A percentile compares a stretch with the other conserved stretches of the same genome.
Evolutionary conservation across 2,329 filamentous ascomycete genomes (phyloP).

Genomic region (Cladosporium sp.): DNA sequence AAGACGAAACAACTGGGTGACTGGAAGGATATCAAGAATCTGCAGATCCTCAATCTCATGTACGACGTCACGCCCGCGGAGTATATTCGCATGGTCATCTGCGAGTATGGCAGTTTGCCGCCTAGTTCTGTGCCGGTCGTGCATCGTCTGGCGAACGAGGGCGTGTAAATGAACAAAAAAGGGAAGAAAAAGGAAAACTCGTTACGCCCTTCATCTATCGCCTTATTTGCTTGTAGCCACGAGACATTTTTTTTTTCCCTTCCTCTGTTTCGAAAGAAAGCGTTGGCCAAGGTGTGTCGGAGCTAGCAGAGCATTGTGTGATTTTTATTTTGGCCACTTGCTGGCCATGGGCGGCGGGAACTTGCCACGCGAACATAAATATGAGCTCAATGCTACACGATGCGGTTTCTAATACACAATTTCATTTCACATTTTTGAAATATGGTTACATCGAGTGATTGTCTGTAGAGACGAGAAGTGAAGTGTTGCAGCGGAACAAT

Average conservation of each 20-base stretch:
- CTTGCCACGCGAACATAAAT: too few relatives aligned
- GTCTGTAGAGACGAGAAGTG: neutral
- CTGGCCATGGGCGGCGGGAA: too few relatives aligned
- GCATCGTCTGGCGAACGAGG: conserved; percentile 47
- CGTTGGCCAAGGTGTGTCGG: too few relatives aligned
- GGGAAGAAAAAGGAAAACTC: too few relatives aligned
- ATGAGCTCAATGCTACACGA: too few relatives aligned
- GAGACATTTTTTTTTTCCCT: too few relatives aligned
- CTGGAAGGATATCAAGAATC: conserved; percentile 55
- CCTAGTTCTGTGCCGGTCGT: conserved; percentile 79
- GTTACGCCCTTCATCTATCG: neutral
- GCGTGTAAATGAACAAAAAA: conserved; percentile 15
- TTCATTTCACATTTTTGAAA: neutral
- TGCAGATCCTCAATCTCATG: conserved; percentile 69
- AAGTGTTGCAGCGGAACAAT: too few relatives aligned
- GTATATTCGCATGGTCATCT: conserved; percentile 83
- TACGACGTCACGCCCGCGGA: conserved; percentile 89
- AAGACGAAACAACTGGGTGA: conserved; percentile 38
- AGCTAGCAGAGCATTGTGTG: too few relatives aligned
- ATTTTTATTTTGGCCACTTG: too few relatives aligned
- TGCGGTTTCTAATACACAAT: too few relatives aligned
- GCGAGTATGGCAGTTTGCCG: conserved; percentile 82
- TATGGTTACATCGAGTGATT: neutral
- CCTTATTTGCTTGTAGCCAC: neutral
- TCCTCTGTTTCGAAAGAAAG: neutral